These are phyloP conservation scores for Haplosporangium sp. DNA, from an alignment of 371 early-diverging fungal species.

Conservation along the genomic window DNA sequence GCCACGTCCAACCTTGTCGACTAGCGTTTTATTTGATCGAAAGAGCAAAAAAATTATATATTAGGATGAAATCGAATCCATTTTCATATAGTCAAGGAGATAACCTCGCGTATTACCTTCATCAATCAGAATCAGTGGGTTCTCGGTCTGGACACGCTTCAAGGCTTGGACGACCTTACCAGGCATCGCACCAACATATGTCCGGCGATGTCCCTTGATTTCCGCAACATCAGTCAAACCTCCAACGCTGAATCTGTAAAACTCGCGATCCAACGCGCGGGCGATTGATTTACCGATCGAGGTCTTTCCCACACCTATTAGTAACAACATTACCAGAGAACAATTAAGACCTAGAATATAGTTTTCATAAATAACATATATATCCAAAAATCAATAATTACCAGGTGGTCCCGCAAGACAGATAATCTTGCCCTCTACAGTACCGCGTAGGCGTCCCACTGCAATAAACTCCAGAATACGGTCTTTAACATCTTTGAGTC, in stretches of 20 bases:
- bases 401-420: slow-evolving; percentile 96
- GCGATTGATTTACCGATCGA: slow-evolving; percentile 98
- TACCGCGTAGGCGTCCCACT: slow-evolving; percentile 94
- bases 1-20: slow-evolving; percentile 97
- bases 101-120: slow-evolving; percentile 65
- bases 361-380: background rate
- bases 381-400: background rate
- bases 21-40: slow-evolving; percentile 33
- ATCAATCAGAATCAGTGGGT: slow-evolving; percentile 96
- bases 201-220: slow-evolving; percentile 98
- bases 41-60: background rate
- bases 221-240: slow-evolving; percentile 98
- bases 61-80: background rate
- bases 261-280: slow-evolving; percentile 92
- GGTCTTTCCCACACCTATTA: slow-evolving; percentile 93
- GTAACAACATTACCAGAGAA: background rate
- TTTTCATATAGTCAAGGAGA: background rate
- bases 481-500: slow-evolving; percentile 98
- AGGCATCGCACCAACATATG: slow-evolving; percentile 99
- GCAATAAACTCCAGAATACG: slow-evolving; percentile 98
- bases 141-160: slow-evolving; percentile 97
- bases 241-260: slow-evolving; percentile 96
- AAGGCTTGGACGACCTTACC: slow-evolving; percentile 98
- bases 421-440: slow-evolving; percentile 96
- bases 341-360: background rate